Conservation (phyloP, 306 rosid genomes). For the Vigna unguiculata region DNA sequence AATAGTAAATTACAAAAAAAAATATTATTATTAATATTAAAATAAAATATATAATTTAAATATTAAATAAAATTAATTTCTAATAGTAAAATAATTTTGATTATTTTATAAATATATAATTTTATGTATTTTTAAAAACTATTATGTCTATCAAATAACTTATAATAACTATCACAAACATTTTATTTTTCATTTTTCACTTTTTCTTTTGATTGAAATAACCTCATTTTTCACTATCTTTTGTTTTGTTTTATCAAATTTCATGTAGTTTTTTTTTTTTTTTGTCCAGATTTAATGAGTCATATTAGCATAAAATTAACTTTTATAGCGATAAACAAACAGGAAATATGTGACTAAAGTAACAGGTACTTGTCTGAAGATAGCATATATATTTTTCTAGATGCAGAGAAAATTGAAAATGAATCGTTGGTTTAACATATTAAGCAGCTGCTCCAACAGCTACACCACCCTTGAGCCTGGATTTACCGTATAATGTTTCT, state of each 20-base stretch:
- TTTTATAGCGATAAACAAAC: constrained; percentile 38
- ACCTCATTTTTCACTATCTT: too few relatives aligned
- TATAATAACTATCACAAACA: too few relatives aligned
- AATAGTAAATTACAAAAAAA: too few relatives aligned
- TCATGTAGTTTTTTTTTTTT: background rate
- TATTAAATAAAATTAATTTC: too few relatives aligned
- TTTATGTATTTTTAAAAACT: too few relatives aligned
- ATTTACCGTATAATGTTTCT: constrained; percentile 92
- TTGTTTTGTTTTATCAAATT: background rate
- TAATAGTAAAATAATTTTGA: too few relatives aligned
- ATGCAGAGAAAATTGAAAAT: constrained; percentile 27
- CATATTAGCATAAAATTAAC: constrained; percentile 29
- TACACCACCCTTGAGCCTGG: constrained; percentile 89
- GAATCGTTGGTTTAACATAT: constrained; percentile 36
- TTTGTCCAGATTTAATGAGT: constrained; percentile 7
- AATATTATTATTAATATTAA: too few relatives aligned
- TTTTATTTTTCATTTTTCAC: too few relatives aligned
- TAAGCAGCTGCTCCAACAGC: constrained; percentile 90
- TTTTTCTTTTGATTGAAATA: too few relatives aligned
- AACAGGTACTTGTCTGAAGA: constrained; percentile 34
- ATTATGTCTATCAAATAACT: too few relatives aligned
- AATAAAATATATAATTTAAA: too few relatives aligned
- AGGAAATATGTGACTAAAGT: constrained; percentile 31
- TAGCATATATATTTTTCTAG: constrained; percentile 31
- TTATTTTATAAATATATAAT: too few relatives aligned